Percentiles rank a stretch among this genome's conserved stretches.
phyloP scores from a whole-genome alignment of 345 rosid genomes.

The Litchi chinensis region DNA sequence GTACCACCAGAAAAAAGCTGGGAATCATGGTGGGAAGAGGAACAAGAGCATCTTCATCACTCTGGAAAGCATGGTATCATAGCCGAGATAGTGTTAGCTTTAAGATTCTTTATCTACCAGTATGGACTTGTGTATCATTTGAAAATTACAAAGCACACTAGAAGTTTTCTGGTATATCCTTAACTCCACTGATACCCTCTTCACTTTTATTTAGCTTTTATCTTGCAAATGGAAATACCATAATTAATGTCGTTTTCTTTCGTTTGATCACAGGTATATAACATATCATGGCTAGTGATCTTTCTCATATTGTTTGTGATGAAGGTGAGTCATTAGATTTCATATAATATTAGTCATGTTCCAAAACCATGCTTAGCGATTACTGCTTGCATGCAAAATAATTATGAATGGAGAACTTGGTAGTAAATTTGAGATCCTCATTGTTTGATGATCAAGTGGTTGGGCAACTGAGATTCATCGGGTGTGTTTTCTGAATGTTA shows the following conservation, averaged over 20 bases:
- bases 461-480: neutral
- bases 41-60: conserved; percentile 85
- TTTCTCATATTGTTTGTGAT: conserved; percentile 82
- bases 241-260: neutral
- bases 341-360: conserved; percentile 15
- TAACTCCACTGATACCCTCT: conserved; percentile 4
- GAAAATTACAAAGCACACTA: conserved; percentile 48
- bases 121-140: conserved; percentile 96
- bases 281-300: conserved; percentile 95
- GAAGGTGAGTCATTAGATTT: conserved; percentile 62
- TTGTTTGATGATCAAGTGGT: neutral
- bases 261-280: conserved; percentile 66
- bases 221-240: neutral
- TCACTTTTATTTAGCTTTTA: neutral
- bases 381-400: neutral
- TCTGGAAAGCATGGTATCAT: conserved; percentile 94
- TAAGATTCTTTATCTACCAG: conserved; percentile 90
- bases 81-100: conserved; percentile 83
- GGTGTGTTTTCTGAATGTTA: neutral
- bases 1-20: conserved; percentile 97
- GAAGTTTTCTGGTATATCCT: conserved; percentile 68
- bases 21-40: conserved; percentile 99
- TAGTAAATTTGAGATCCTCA: neutral
- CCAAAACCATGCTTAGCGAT: neutral
- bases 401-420: neutral